phyloP scores from a whole-genome alignment of 192 early-diverging fungal genomes.

The Coemansia sp. region DNA sequence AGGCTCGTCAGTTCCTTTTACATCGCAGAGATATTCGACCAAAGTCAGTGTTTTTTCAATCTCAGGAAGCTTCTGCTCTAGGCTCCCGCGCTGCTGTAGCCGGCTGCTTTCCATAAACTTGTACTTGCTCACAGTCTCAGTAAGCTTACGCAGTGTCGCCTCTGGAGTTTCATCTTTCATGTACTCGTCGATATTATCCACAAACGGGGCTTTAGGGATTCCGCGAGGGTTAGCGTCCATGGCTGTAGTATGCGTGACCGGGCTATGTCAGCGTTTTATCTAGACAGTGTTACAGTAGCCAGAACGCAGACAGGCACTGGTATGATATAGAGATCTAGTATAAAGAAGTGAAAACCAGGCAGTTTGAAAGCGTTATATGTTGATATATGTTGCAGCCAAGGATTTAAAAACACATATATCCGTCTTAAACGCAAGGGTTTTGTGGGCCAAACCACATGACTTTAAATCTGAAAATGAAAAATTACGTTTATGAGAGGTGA shows the following conservation, averaged over 20 bases:
- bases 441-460: slow-evolving; percentile 17
- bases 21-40: slow-evolving; percentile 73
- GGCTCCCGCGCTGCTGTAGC: slow-evolving; percentile 74
- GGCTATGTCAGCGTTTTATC: too few relatives aligned
- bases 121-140: slow-evolving; percentile 95
- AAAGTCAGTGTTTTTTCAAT: slow-evolving; percentile 90
- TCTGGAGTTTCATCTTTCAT: slow-evolving; percentile 74
- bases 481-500: slow-evolving; percentile 56
- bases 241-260: not conserved
- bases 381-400: too few relatives aligned
- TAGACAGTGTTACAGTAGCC: too few relatives aligned
- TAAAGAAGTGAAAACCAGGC: too few relatives aligned
- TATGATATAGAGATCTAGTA: too few relatives aligned
- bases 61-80: slow-evolving; percentile 94
- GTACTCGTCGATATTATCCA: slow-evolving; percentile 90
- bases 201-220: slow-evolving; percentile 94
- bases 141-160: slow-evolving; percentile 85
- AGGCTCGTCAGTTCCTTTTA: slow-evolving; percentile 63
- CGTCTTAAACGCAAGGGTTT: slow-evolving; percentile 5
- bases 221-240: slow-evolving; percentile 86
- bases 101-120: slow-evolving; percentile 96
- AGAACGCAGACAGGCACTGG: too few relatives aligned
- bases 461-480: not conserved
- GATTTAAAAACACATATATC: too few relatives aligned
- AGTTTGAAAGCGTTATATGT: too few relatives aligned